These are phyloP conservation scores for Tuctoria greenei DNA, from an alignment of 176 grass and related monocot species.

Conservation along the genomic window DNA sequence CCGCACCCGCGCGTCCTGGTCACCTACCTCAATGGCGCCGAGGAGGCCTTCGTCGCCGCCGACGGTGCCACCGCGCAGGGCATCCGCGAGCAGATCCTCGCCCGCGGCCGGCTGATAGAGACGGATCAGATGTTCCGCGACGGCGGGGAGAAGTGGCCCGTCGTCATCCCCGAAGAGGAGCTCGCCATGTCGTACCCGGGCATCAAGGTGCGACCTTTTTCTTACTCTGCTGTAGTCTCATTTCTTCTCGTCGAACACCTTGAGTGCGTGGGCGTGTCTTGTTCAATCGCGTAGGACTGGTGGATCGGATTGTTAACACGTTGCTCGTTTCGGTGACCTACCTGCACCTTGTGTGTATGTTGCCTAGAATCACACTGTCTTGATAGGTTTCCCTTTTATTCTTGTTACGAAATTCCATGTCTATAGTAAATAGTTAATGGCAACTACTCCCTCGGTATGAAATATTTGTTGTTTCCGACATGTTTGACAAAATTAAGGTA, in stretches of 20 bases:
- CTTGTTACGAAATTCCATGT: too few species aligned
- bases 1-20: conserved; percentile 62
- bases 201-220: conserved; percentile 53
- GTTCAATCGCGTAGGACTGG: neutral
- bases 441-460: too few species aligned
- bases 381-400: too few species aligned
- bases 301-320: neutral
- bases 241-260: conserved; percentile 39
- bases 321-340: neutral
- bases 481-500: too few species aligned
- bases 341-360: neutral
- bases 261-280: neutral
- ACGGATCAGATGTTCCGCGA: conserved; percentile 91
- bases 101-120: conserved; percentile 68
- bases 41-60: conserved; percentile 66
- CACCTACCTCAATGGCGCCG: conserved; percentile 76
- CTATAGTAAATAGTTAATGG: too few species aligned
- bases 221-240: neutral
- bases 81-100: conserved; percentile 78
- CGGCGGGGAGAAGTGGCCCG: conserved; percentile 77
- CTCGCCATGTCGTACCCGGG: conserved; percentile 70
- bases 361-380: too few species aligned
- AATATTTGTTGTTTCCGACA: too few species aligned
- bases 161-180: conserved; percentile 82
- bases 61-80: conserved; percentile 65